A percentile compares a stretch with the other conserved stretches of the same genome.
Evolutionary conservation across 225 moss, liverwort and hornwort species (phyloP).

Genomic region (Physcomitrellopsis africana): DNA sequence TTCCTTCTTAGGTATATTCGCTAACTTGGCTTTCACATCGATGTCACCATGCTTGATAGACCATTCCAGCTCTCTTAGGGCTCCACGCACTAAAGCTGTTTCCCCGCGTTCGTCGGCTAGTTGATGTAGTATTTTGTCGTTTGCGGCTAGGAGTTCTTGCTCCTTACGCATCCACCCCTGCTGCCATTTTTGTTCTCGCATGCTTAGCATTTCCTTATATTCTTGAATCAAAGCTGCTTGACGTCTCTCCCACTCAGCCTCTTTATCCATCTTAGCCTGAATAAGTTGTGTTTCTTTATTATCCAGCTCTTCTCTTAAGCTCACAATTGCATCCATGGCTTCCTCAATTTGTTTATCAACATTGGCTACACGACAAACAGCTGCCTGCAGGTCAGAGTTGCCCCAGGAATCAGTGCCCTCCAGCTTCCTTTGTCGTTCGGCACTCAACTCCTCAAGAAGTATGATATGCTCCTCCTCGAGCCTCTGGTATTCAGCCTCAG

Average conservation of each 20-base stretch:
- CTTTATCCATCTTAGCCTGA: slow-evolving; percentile 41
- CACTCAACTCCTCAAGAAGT: slow-evolving; percentile 42
- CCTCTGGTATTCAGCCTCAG: slow-evolving; percentile 59
- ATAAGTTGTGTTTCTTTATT: slow-evolving; percentile 47
- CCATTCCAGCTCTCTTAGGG: slow-evolving; percentile 69
- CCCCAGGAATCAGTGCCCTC: slow-evolving; percentile 22
- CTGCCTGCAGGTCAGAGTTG: slow-evolving; percentile 45
- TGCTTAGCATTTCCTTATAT: slow-evolving; percentile 36
- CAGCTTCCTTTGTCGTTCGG: slow-evolving; percentile 24
- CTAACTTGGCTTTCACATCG: slow-evolving; percentile 30
- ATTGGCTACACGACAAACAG: slow-evolving; percentile 44
- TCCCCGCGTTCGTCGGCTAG: slow-evolving; percentile 51
- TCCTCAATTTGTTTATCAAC: slow-evolving; percentile 59
- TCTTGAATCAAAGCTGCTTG: slow-evolving; percentile 51
- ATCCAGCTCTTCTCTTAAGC: slow-evolving; percentile 54
- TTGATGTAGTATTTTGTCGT: slow-evolving; percentile 50
- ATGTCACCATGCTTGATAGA: slow-evolving; percentile 49
- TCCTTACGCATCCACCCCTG: slow-evolving; percentile 49
- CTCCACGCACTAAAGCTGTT: slow-evolving; percentile 54
- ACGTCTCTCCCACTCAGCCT: slow-evolving; percentile 45
- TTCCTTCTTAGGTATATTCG: slow-evolving; percentile 38
- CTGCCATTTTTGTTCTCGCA: slow-evolving; percentile 50
- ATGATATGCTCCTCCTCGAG: slow-evolving; percentile 53
- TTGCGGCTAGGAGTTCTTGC: slow-evolving; percentile 41
- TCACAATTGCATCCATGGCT: slow-evolving; percentile 49